Conservation (phyloP, 768 basidiomycete genomes). For the Hebeloma cylindrosporum region DNA sequence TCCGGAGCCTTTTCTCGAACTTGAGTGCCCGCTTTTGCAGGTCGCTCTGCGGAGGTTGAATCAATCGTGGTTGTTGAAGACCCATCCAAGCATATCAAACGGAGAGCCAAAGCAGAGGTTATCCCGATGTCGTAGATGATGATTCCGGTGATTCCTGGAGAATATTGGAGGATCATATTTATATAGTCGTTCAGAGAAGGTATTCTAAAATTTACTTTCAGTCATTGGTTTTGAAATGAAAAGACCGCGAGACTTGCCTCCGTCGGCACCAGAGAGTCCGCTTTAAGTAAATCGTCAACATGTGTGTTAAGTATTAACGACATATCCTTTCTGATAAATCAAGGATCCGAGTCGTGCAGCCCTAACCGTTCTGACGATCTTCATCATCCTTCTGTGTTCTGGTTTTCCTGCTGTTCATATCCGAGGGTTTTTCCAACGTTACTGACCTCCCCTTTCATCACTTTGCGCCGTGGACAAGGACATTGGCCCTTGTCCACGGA, state of each 20-base stretch:
- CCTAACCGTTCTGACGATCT: slow-evolving; percentile 3
- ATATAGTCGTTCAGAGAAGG: slow-evolving; percentile 28
- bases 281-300: slow-evolving; percentile 15
- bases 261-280: slow-evolving; percentile 11
- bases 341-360: slow-evolving; percentile 3
- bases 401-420: background rate
- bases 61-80: too few relatives aligned
- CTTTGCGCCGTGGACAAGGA: slow-evolving; percentile 35
- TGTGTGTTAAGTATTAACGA: slow-evolving; percentile 9
- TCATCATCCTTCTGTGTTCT: slow-evolving; percentile 2
- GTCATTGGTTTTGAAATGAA: background rate
- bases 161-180: too few relatives aligned
- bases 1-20: too few relatives aligned
- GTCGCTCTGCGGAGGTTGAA: too few relatives aligned
- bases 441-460: slow-evolving; percentile 9
- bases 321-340: slow-evolving; percentile 14
- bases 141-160: too few relatives aligned
- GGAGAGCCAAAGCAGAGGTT: too few relatives aligned
- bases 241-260: slow-evolving; percentile 9
- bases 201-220: slow-evolving; percentile 26
- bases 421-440: background rate
- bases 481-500: slow-evolving; percentile 33
- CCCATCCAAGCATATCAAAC: too few relatives aligned
- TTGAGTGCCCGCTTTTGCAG: too few relatives aligned
- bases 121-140: too few relatives aligned